Evolutionary conservation across 2,329 filamentous ascomycete genomes (phyloP).

Genomic region (Pleurostoma richardsiae): DNA sequence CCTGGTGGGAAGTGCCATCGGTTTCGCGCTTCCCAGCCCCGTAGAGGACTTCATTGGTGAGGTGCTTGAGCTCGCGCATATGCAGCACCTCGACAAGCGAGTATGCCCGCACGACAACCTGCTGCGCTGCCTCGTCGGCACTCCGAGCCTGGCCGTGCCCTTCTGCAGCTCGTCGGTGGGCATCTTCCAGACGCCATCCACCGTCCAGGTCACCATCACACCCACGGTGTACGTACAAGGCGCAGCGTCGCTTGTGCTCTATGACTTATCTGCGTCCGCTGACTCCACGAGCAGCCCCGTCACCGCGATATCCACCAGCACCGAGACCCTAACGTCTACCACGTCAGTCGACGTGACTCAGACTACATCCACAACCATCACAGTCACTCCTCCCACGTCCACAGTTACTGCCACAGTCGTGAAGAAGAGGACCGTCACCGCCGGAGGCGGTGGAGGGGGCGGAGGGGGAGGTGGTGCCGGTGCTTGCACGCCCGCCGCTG

Average conservation of each 20-base stretch:
- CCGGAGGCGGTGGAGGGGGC: not conserved
- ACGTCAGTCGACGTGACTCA: conserved; percentile 11
- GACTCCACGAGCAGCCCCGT: not conserved
- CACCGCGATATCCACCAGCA: not conserved
- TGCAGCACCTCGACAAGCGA: not conserved
- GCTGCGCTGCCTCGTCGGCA: not conserved
- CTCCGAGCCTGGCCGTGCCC: not conserved
- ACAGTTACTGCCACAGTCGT: not conserved
- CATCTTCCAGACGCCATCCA: not conserved
- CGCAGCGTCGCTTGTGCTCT: no score
- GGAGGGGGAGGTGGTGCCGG: not conserved
- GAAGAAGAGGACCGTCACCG: not conserved
- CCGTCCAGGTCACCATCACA: not conserved
- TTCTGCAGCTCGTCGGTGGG: not conserved
- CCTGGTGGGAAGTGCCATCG: no score
- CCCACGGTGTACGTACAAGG: not conserved
- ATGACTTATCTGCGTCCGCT: no score
- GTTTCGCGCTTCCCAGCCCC: not conserved
- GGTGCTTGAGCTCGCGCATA: not conserved
- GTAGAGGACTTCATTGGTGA: not conserved
- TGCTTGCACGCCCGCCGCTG: not conserved
- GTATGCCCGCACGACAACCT: conserved; percentile 1
- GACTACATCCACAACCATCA: conserved; percentile 13
- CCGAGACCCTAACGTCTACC: not conserved
- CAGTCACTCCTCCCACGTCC: not conserved